Base-by-base conservation (phyloP, 1,139 yeast species). In the Pichiaceae sp. region DNA sequence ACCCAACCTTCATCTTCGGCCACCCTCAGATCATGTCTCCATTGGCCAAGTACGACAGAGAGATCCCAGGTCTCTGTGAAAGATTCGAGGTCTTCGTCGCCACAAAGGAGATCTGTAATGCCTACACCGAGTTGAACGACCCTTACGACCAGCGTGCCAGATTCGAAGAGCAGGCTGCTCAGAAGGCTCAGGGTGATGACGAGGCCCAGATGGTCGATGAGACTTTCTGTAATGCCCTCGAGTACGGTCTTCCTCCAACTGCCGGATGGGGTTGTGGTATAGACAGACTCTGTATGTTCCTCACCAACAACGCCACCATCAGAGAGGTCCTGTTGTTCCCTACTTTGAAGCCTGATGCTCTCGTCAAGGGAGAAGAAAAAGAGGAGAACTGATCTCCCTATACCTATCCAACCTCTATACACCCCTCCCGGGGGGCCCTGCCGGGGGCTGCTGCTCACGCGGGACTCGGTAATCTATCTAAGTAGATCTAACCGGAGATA, bases 261-360 rank as follows among this genome's bases (percentile, higher is more conserved):
- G 98, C 94, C 62, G 98, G 98, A 53, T 91, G 97, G 97, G 98
- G 98, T 56, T 83, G 95, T 69, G 98, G 98, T 75, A 87, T 91
- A 53, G 98, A 91, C 67, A 85, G 98, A 72, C 63, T 91, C 57
- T 91, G 96, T 59, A 91, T 91, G 98, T 89, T 91, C 72, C 76
- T 91, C 70, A 91, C 97, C 47, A 78, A 91, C 66, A 85, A 96
- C 43, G 84, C 86, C 70, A 86, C 96, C 49, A 91, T 91, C 60
- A 86, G 96, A 80, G 98, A 91, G 70, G 98, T 91, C 33, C 72
- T 91, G 54, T 70, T 91, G 60, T 91, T 91, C 94, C 98, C 98
- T 61, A 89, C 97, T 49, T 85, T 91, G 76, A 89, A 87, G 72
- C 97, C 97, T 38, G 97, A 89, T 64, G 75, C 53, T 35, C 41